Evolutionary conservation across 495 filamentous ascomycete species (phyloP).

Genomic region (Xylaria flabelliformis): DNA sequence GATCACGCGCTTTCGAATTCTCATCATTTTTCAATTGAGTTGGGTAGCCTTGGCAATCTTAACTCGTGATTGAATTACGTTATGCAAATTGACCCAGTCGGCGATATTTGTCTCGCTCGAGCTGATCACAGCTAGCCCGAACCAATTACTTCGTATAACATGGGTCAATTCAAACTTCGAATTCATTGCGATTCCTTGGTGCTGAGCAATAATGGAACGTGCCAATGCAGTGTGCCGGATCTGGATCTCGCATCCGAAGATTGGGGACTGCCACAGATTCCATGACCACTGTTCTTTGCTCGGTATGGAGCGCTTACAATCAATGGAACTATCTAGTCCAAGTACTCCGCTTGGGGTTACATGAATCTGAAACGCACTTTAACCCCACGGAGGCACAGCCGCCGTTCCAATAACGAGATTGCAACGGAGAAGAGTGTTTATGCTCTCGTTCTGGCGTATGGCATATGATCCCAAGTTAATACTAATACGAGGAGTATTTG

Average conservation of each 20-base stretch:
- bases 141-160: neutral
- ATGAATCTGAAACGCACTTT: slow-evolving; percentile 6
- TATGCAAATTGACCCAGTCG: neutral
- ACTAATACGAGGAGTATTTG: neutral
- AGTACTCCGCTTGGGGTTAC: slow-evolving; percentile 10
- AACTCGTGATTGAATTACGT: neutral
- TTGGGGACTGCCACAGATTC: neutral
- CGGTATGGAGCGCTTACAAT: neutral
- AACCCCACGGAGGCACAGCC: slow-evolving; percentile 13
- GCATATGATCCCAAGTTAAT: neutral
- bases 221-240: neutral
- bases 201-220: neutral
- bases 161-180: neutral
- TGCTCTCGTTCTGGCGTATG: neutral
- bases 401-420: slow-evolving; percentile 13
- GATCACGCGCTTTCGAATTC: neutral
- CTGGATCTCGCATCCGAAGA: neutral
- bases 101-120: neutral
- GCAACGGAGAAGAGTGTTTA: neutral
- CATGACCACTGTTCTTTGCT: neutral
- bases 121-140: neutral
- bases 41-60: neutral
- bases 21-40: neutral
- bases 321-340: neutral
- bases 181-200: neutral